Evolutionary conservation across 129 eudicot species (phyloP).

Genomic region (Dittrichia graveolens): DNA sequence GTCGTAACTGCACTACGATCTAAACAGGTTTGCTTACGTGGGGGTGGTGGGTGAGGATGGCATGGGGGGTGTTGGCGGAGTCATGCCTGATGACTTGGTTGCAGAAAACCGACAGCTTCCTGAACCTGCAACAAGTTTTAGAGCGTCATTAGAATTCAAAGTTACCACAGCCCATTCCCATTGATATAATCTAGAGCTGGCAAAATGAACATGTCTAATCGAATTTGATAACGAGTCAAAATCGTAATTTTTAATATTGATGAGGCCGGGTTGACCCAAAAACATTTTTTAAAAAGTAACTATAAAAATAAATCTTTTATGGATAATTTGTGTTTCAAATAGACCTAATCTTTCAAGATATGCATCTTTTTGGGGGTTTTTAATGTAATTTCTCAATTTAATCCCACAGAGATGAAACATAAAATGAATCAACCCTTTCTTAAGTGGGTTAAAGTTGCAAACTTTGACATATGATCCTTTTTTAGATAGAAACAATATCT

Average conservation of each 20-base stretch:
- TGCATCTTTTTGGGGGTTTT: too few relatives aligned
- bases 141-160: background rate
- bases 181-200: constrained; percentile 13
- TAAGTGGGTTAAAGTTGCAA: too few relatives aligned
- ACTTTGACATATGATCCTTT: too few relatives aligned
- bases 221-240: background rate
- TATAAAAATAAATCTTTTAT: too few relatives aligned
- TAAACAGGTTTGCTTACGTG: constrained; percentile 38
- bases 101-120: constrained; percentile 70
- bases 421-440: too few relatives aligned
- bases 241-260: background rate
- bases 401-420: too few relatives aligned
- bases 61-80: constrained; percentile 40
- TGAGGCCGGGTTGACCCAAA: background rate
- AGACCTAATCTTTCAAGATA: too few relatives aligned
- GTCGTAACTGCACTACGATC: background rate
- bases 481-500: too few relatives aligned
- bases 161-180: background rate
- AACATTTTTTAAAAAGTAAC: too few relatives aligned
- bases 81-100: constrained; percentile 41
- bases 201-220: background rate
- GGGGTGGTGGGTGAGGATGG: constrained; percentile 38
- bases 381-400: too few relatives aligned
- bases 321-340: too few relatives aligned
- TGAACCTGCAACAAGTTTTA: constrained; percentile 48